These are phyloP conservation scores for Chlorencoelia australis DNA, from an alignment of 2,329 filamentous ascomycete species.

Conservation along the genomic window DNA sequence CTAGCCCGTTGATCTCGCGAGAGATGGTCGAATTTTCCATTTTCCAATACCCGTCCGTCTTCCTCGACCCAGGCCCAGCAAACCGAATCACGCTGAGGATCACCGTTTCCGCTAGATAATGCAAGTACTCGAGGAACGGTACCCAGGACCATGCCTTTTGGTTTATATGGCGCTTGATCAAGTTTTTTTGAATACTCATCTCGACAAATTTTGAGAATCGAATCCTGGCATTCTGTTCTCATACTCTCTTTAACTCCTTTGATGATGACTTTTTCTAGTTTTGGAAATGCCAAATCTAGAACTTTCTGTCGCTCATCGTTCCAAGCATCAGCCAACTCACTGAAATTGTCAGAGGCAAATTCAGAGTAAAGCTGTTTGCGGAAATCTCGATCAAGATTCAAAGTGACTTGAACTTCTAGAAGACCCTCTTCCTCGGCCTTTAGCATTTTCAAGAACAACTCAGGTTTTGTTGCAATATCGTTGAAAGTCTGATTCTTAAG, in stretches of 20 bases:
- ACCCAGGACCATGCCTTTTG: slow-evolving; percentile 82
- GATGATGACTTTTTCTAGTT: slow-evolving; percentile 73
- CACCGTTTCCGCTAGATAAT: slow-evolving; percentile 75
- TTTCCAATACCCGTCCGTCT: slow-evolving; percentile 78
- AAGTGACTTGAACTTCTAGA: slow-evolving; percentile 70
- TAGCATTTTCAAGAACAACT: slow-evolving; percentile 93
- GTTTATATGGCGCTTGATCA: slow-evolving; percentile 93
- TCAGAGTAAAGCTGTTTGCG: slow-evolving; percentile 66
- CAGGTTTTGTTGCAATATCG: slow-evolving; percentile 73
- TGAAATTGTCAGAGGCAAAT: slow-evolving; percentile 92
- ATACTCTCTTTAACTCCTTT: slow-evolving; percentile 93
- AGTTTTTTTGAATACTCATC: slow-evolving; percentile 83
- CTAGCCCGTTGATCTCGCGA: slow-evolving; percentile 57
- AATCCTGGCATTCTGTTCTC: slow-evolving; percentile 86
- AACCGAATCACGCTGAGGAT: slow-evolving; percentile 63
- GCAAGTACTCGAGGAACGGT: slow-evolving; percentile 80
- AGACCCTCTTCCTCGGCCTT: slow-evolving; percentile 92
- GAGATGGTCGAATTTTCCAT: slow-evolving; percentile 78
- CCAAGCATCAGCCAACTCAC: slow-evolving; percentile 90
- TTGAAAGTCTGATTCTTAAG: slow-evolving; percentile 77
- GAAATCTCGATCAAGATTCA: slow-evolving; percentile 70
- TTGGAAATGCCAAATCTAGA: slow-evolving; percentile 68
- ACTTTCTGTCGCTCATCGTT: slow-evolving; percentile 80
- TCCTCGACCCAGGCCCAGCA: slow-evolving; percentile 92
- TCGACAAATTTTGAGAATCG: slow-evolving; percentile 77